Base-by-base conservation (phyloP, 306 rosid genomes). In the Cucurbita ficifolia region DNA sequence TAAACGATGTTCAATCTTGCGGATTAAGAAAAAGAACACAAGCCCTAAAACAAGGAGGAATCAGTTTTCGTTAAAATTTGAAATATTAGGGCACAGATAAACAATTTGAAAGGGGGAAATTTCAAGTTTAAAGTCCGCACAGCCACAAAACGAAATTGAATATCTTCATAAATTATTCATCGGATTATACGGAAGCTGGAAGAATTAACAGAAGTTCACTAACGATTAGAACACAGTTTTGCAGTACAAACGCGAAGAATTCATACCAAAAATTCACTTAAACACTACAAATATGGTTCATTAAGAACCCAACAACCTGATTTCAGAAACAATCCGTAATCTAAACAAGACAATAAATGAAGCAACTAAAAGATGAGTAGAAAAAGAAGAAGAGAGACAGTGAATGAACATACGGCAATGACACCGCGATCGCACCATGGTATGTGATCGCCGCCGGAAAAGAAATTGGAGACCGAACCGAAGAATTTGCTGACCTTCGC, bases 371-470 rank as follows among this genome's bases (percentile, higher is more conserved):
- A 39, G 39, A 52, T n/a, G 22, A 11, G 24, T 17, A 11, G 14
- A 39, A 61, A 53, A 14, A 9, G 21, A 39, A 10, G 17, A 57
- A 18, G 48, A 10, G 10, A 46, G 45, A 48, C 17, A 18, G 7
- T 21, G 35, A 42, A 16, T 2, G 7, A 36, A 40, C 81, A 55
- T 80, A 92, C 98, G 35, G 84, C 86, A 49, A 92, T 70, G 77
- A 92, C 75, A 62, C 87, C 96, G 22, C 81, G 53, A 58, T 92
- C 98, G 79, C 92, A 88, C 88, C 87, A 85, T 10, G 98, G 96
- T 2, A 92, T 83, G 9, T 78, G 80, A 48, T 92, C 98, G 38
- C 80, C 80, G 64, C 96, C 90, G 69, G 96, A 81, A 84, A 92
- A 90, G 92, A 92, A 92, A 71, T 58, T 81, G 10, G 87, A 84